phyloP scores from a whole-genome alignment of 768 basidiomycete species.

The Rhizopogon salebrosus region DNA sequence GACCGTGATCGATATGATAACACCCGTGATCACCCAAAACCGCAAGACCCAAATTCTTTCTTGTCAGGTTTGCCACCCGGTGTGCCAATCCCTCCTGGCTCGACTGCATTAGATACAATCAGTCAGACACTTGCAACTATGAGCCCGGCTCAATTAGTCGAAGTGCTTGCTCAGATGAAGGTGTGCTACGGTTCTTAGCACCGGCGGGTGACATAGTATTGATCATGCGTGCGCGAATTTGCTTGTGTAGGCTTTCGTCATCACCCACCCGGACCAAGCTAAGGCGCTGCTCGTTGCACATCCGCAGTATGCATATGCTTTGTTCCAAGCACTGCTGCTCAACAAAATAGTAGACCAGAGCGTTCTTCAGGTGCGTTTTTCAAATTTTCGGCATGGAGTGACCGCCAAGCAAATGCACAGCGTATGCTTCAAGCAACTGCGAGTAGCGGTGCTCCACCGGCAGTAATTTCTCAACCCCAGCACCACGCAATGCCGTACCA shows the following conservation, averaged over 20 bases:
- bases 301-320: conserved; percentile 92
- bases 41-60: conserved; percentile 46
- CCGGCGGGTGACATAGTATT: conserved; percentile 8
- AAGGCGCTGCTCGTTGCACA: conserved; percentile 70
- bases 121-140: conserved; percentile 81
- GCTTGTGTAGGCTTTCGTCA: conserved; percentile 73
- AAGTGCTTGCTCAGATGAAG: conserved; percentile 98
- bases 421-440: conserved; percentile 48
- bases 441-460: conserved; percentile 22
- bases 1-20: conserved; percentile 32
- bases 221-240: conserved; percentile 2
- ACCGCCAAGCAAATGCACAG: conserved; percentile 23
- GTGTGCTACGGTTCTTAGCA: conserved; percentile 39
- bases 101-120: conserved; percentile 75
- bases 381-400: conserved; percentile 4
- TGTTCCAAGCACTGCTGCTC: conserved; percentile 90
- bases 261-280: conserved; percentile 88
- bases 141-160: conserved; percentile 79
- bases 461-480: conserved; percentile 24
- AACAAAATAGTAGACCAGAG: conserved; percentile 91
- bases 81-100: conserved; percentile 64
- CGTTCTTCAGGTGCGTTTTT: conserved; percentile 69
- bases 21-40: conserved; percentile 25
- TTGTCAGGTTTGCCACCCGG: conserved; percentile 72
- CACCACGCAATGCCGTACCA: conserved; percentile 27